Evolutionary conservation across 208 protist species (phyloP), one percentile per base, ranked within the genome.

Genomic region (Leishmania martiniquensis): DNA sequence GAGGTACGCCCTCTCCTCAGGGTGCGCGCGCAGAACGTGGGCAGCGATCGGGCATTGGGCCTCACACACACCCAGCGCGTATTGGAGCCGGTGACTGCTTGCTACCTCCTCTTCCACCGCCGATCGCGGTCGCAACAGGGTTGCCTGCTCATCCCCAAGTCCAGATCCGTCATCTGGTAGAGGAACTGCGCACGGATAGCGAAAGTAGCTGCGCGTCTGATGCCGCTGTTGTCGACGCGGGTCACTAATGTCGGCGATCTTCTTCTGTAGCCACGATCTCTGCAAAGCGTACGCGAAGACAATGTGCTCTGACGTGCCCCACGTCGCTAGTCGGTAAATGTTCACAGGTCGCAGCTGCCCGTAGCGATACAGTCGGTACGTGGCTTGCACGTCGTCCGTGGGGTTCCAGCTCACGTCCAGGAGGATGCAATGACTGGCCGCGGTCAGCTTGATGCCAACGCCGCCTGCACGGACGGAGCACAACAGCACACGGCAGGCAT

Each of bases 321-420:
- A 78, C 1, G 91, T 89, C 37, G 99, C 89, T 12, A 99, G 89
- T 22, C 98, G 87, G 85, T 98, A 99, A 0, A 99, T 84, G 39
- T 70, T 87, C 0, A 99, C 98, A 2, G 95, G 88, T 25, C 89
- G 80, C 63, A 73, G 81, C 88, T 99, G 98, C 15, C 99, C 98
- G 73, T 97, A 97, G 45, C 98, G 89, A 83, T 98, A 99, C 0
- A 98, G 85, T 12, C 98, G 94, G 82, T 98, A 98, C 42, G 97
- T 97, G 2, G 98, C 98, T 88, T 99, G 96, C 29, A 86, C 80
- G 78, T 98, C 95, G 72, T 95, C 85, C 0, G 93, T 75, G 1
- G 96, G 95, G 78, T 98, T 98, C 95, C 96, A 98, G 73, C 89
- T 92, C 20, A 97, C 90, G 75, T 99, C 98, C 72, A 99, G 94